Evolutionary conservation across 805 yeast species (phyloP), one percentile per base, ranked within the genome.

Genomic region (Nakazawaea ernobii): DNA sequence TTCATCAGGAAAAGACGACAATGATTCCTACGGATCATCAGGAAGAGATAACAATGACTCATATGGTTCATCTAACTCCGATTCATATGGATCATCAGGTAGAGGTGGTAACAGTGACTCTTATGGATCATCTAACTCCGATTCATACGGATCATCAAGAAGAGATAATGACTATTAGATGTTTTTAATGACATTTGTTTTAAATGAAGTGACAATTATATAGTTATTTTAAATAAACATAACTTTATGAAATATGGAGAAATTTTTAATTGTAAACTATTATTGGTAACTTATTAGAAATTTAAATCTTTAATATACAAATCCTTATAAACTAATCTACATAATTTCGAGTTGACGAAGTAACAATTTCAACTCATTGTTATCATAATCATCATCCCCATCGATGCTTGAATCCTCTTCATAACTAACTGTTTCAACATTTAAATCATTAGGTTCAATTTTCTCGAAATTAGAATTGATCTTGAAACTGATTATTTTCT

Each of bases 101-200:
- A 32, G 45, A 20, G 50, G 36, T 59, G 50, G 36, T 59, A 42
- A 51, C 43, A 45, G 47, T 37, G 49, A 51, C 60, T 57, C 65
- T 24, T 60, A 61, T 49, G 68, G 65, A 38, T 57, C 61, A 32
- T 60, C 59, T 39, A 63, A 63, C 54, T 50, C 57, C 54, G 61
- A n/a, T n/a, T n/a, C n/a, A n/a, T n/a, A n/a, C 5, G 24, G 24
- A 20, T 20, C 24, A 20, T 20, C 24, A 20, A 20, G 24, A 20
- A 20, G 24, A 20, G 24, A 20, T 20, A 20, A 20, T 20, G 24
- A 20, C 24, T 20, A 20, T 20, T 20, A 20, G 24, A 20, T 20
- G 24, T 20, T 20, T 20, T 20, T 20, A 20, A 20, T 20, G 24
- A 20, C 24, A 20, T 20, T 3, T 5, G 24, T 20, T 20, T 20